Percentiles rank a stretch among this genome's conserved stretches.
phyloP scores from a whole-genome alignment of 1,139 yeast genomes.

The Pichia sp. region DNA sequence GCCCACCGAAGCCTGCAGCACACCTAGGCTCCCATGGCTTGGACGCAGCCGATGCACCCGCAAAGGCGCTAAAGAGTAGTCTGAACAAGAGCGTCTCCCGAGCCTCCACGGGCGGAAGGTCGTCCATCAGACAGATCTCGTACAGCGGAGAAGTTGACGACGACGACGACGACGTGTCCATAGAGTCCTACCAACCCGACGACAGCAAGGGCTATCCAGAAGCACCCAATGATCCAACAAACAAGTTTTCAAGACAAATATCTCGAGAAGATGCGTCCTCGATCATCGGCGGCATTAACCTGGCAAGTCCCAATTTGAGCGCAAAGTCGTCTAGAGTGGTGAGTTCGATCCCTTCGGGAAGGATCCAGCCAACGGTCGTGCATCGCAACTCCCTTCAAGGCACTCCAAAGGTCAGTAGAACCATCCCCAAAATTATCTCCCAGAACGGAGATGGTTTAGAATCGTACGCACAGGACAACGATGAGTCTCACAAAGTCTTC shows the following conservation, averaged over 20 bases:
- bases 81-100: not conserved
- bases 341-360: not conserved
- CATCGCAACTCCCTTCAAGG: not conserved
- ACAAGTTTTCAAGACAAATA: constrained; percentile 10
- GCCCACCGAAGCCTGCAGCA: not conserved
- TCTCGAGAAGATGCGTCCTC: constrained; percentile 22
- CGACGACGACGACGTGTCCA: constrained; percentile 5
- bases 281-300: constrained; percentile 22
- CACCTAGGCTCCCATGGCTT: not conserved
- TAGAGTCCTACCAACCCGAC: constrained; percentile 9
- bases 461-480: not conserved
- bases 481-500: constrained; percentile 11
- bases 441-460: not conserved
- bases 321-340: not conserved
- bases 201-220: not conserved
- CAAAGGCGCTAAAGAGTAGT: not conserved
- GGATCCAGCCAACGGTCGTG: not conserved
- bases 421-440: not conserved
- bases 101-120: not conserved
- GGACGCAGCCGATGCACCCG: not conserved
- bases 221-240: not conserved
- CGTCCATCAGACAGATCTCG: not conserved
- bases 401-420: not conserved
- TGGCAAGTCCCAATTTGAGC: constrained; percentile 5
- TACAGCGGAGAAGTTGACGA: constrained; percentile 20